These are phyloP conservation scores for Sonneratia caseolaris DNA, from an alignment of 345 rosid genomes.

Conservation along the genomic window DNA sequence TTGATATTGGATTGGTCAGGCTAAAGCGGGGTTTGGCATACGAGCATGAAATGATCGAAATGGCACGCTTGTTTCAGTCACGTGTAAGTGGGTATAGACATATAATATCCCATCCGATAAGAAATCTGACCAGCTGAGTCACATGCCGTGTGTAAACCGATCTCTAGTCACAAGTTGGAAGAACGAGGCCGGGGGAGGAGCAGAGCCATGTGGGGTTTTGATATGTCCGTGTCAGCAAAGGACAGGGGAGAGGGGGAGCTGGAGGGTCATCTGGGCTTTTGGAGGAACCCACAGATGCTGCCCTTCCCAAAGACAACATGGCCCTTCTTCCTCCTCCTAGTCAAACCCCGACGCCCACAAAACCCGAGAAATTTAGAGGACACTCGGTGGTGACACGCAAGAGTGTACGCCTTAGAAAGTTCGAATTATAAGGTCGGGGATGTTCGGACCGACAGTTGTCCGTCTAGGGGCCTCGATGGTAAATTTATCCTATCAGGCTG, in stretches of 20 bases:
- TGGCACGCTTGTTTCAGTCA: not conserved
- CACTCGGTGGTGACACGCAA: no score
- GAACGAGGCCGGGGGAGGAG: not conserved
- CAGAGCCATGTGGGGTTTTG: constrained; percentile 7
- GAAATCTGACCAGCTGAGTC: not conserved
- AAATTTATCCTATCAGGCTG: no score
- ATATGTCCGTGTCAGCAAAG: not conserved
- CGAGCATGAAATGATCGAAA: no score
- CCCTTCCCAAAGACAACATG: constrained; percentile 13
- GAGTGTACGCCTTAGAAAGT: no score
- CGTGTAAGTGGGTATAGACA: not conserved
- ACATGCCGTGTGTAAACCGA: not conserved
- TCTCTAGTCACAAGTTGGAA: not conserved
- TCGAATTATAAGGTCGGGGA: no score
- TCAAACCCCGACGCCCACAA: not conserved
- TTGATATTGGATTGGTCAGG: no score
- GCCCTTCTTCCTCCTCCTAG: constrained; percentile 3
- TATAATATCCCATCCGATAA: not conserved
- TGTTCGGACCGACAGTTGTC: no score
- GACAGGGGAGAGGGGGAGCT: constrained; percentile 1
- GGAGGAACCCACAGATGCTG: constrained; percentile 2
- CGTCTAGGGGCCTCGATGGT: no score
- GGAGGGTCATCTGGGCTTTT: not conserved
- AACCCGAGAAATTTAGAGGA: no score
- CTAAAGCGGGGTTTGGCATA: no score